phyloP scores from a whole-genome alignment of 2,329 filamentous ascomycete genomes.

The Nigrospora osmanthi region DNA sequence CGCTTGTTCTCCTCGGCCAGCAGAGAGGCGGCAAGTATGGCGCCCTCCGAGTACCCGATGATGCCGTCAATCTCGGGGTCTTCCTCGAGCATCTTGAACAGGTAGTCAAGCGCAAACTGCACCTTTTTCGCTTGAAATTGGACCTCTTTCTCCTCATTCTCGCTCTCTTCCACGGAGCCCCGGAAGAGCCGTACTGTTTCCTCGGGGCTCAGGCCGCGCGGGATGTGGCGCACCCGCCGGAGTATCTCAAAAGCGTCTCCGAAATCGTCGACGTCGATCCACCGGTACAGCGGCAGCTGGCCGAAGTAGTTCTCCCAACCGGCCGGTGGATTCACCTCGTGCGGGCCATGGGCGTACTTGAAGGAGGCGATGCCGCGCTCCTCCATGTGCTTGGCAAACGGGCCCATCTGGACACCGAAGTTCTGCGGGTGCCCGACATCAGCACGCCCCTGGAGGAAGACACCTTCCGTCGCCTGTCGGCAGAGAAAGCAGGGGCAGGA shows the following conservation, averaged over 20 bases:
- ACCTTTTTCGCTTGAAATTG: background rate
- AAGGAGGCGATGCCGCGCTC: background rate
- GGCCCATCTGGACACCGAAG: slow-evolving; percentile 3
- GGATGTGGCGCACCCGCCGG: slow-evolving; percentile 1
- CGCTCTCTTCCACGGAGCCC: no score
- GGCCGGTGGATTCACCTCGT: slow-evolving; percentile 1
- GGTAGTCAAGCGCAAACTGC: background rate
- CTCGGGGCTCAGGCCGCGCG: slow-evolving; percentile 2
- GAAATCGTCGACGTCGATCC: slow-evolving; percentile 9
- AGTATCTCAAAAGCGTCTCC: slow-evolving; percentile 3
- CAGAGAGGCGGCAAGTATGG: slow-evolving; percentile 1
- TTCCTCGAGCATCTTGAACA: slow-evolving; percentile 7
- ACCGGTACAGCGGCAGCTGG: slow-evolving; percentile 2
- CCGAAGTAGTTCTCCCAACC: slow-evolving; percentile 2
- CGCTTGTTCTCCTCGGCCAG: slow-evolving; percentile 2
- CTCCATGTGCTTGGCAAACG: background rate
- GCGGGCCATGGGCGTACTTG: background rate
- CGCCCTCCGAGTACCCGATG: slow-evolving; percentile 7
- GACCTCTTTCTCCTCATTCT: background rate
- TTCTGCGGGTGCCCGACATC: background rate
- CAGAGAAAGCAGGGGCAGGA: no score
- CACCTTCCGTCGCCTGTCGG: no score
- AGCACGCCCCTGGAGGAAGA: slow-evolving; percentile 20
- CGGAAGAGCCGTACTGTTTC: slow-evolving; percentile 2
- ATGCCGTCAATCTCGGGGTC: slow-evolving; percentile 8